Conservation (phyloP, 495 filamentous ascomycete species). For the Xylaria longipes region DNA sequence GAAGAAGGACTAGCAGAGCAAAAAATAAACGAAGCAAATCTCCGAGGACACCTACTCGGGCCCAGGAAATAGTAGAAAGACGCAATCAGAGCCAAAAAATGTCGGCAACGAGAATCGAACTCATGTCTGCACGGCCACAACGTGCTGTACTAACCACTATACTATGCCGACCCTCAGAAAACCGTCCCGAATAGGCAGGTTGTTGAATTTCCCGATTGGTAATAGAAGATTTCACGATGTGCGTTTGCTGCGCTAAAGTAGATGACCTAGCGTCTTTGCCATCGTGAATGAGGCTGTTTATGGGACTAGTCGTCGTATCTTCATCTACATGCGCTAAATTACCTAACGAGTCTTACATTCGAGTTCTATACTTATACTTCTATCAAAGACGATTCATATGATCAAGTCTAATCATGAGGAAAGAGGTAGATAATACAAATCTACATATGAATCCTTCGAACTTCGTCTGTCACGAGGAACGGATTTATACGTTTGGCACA, state of each 20-base stretch:
- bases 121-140: slow-evolving; percentile 21
- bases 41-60: not conserved
- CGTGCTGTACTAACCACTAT: slow-evolving; percentile 22
- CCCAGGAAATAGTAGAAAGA: not conserved
- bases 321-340: too few relatives aligned
- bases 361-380: not conserved
- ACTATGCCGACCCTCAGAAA: slow-evolving; percentile 2
- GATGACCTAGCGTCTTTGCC: not conserved
- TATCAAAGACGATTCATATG: not conserved
- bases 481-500: not conserved
- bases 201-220: not conserved
- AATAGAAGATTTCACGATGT: not conserved
- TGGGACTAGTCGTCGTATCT: not conserved
- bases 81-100: not conserved
- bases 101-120: slow-evolving; percentile 16
- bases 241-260: not conserved
- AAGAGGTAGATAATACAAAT: too few relatives aligned
- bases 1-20: not conserved
- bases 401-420: not conserved
- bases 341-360: too few relatives aligned
- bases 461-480: not conserved
- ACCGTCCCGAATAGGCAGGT: not conserved
- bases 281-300: not conserved
- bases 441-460: too few relatives aligned
- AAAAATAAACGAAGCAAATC: not conserved